Percentiles rank a stretch among this genome's conserved stretches.
phyloP scores from a whole-genome alignment of 73 alveolate species.

The Paramecium pentaurelia region DNA sequence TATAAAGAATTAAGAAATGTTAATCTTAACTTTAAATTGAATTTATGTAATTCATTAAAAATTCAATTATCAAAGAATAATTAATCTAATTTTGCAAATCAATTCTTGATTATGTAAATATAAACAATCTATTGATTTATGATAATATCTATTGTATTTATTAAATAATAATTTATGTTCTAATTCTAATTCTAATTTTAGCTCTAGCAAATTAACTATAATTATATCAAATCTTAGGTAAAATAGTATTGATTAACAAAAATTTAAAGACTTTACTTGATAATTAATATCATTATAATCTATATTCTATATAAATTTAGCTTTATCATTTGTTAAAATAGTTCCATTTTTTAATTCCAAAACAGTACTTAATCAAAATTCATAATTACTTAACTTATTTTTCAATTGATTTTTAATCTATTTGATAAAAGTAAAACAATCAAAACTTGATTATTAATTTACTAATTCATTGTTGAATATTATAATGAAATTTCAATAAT shows the following conservation, averaged over 20 bases:
- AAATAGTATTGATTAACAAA: neutral
- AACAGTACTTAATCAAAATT: too few species aligned
- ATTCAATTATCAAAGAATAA: neutral
- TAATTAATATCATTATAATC: neutral
- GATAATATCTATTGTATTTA: too few species aligned
- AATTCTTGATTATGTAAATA: neutral
- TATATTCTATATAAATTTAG: too few species aligned
- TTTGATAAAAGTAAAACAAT: too few species aligned
- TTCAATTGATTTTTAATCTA: too few species aligned
- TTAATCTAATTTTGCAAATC: neutral
- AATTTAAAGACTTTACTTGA: neutral
- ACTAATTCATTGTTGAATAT: neutral
- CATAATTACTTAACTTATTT: too few species aligned
- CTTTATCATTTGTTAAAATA: too few species aligned
- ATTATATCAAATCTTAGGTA: neutral
- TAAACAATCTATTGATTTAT: neutral
- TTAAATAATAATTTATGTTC: too few species aligned
- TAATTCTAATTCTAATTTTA: neutral
- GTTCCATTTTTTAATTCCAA: too few species aligned
- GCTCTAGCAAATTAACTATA: neutral
- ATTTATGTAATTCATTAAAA: neutral
- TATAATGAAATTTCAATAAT: neutral
- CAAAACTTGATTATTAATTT: too few species aligned
- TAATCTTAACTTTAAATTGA: conserved; percentile 13
- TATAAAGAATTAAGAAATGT: neutral